These are phyloP conservation scores for Aspergillus sp. DNA, from an alignment of 2,329 filamentous ascomycete species.

Conservation along the genomic window DNA sequence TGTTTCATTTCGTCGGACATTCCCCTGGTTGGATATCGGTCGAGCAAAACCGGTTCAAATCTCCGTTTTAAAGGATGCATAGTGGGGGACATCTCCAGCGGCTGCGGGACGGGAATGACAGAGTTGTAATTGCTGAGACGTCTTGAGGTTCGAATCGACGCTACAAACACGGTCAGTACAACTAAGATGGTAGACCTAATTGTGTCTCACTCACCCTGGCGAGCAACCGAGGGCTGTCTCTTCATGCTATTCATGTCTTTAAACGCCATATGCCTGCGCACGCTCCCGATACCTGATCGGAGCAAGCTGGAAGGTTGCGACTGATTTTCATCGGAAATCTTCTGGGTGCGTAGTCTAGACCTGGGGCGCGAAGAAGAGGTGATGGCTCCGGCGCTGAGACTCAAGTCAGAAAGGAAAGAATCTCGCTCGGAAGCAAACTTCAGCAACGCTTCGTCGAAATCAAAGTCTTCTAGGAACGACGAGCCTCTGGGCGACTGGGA, in stretches of 20 bases:
- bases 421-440: slow-evolving; percentile 97
- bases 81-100: slow-evolving; percentile 75
- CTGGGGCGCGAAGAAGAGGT: slow-evolving; percentile 57
- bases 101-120: slow-evolving; percentile 87
- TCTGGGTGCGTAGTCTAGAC: slow-evolving; percentile 70
- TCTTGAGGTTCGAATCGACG: slow-evolving; percentile 70
- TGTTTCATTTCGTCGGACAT: slow-evolving; percentile 70
- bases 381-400: slow-evolving; percentile 75
- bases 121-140: slow-evolving; percentile 96
- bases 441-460: slow-evolving; percentile 85
- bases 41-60: slow-evolving; percentile 92
- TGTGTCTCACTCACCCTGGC: slow-evolving; percentile 53
- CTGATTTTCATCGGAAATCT: slow-evolving; percentile 63
- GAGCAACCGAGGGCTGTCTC: slow-evolving; percentile 67
- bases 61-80: slow-evolving; percentile 93
- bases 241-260: slow-evolving; percentile 92
- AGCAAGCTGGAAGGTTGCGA: slow-evolving; percentile 35
- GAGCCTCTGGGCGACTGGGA: slow-evolving; percentile 24
- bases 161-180: slow-evolving; percentile 27
- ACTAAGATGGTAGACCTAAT: background rate
- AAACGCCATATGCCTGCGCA: slow-evolving; percentile 85
- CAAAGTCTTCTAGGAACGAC: slow-evolving; percentile 56
- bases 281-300: slow-evolving; percentile 64
- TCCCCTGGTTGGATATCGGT: slow-evolving; percentile 80
- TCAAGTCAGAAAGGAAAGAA: slow-evolving; percentile 83